Conservation (phyloP, 2,329 filamentous ascomycete species). For the Biscogniauxia marginata region DNA sequence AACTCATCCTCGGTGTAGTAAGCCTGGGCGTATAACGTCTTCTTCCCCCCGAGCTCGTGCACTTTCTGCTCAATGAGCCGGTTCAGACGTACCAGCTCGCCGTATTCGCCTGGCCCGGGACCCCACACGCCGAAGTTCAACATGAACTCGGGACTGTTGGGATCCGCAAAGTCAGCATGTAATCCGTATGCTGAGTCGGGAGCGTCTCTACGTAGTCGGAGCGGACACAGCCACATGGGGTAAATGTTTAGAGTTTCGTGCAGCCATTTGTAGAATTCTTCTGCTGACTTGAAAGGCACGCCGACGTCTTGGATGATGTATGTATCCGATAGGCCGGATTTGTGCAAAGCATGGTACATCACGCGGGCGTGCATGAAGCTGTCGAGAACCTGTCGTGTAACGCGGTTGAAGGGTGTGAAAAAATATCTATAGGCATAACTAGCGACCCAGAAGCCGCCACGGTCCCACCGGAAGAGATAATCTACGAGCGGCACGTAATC, state of each 20-base stretch:
- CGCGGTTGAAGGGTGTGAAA: constrained; percentile 60
- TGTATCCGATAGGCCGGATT: constrained; percentile 56
- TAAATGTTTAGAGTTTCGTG: constrained; percentile 46
- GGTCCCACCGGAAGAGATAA: constrained; percentile 71
- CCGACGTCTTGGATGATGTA: constrained; percentile 67
- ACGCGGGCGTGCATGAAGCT: constrained; percentile 61
- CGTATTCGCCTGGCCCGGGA: constrained; percentile 39
- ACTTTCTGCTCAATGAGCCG: constrained; percentile 60
- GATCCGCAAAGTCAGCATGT: constrained; percentile 44
- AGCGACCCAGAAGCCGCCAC: constrained; percentile 68
- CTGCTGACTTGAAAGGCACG: constrained; percentile 43
- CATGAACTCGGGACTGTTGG: constrained; percentile 38
- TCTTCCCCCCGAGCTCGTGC: constrained; percentile 60
- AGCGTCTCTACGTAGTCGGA: constrained; percentile 43
- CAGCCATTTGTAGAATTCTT: constrained; percentile 49
- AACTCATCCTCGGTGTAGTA: constrained; percentile 69
- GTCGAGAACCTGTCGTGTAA: constrained; percentile 61
- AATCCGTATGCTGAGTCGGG: constrained; percentile 45
- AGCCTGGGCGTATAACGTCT: constrained; percentile 69
- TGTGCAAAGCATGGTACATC: constrained; percentile 65
- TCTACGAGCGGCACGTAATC: constrained; percentile 62
- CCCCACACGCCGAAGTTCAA: constrained; percentile 67
- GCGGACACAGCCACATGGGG: constrained; percentile 56
- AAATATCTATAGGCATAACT: constrained; percentile 64
- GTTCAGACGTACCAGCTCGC: constrained; percentile 53